Percentiles rank a stretch among this genome's conserved stretches.
Evolutionary conservation across 1,139 yeast genomes (phyloP).

Genomic region (Taphrina pruni): DNA sequence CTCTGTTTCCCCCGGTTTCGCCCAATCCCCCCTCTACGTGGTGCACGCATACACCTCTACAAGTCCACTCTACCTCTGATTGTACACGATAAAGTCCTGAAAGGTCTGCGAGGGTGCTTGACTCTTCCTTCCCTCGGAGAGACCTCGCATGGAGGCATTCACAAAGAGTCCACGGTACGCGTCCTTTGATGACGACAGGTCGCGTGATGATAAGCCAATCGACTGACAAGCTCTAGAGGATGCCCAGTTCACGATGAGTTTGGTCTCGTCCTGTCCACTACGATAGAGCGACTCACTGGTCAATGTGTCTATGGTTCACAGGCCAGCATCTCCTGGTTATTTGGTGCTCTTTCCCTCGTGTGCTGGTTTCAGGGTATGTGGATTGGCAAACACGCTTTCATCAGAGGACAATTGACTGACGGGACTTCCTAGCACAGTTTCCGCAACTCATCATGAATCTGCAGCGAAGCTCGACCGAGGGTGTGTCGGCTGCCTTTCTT

Average conservation of each 20-base stretch:
- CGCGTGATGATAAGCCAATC: neutral
- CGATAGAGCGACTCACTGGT: conserved; percentile 40
- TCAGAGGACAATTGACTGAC: conserved; percentile 68
- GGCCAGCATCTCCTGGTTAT: conserved; percentile 34
- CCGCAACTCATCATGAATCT: conserved; percentile 60
- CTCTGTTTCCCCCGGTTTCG: neutral
- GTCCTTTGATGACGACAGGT: conserved; percentile 5
- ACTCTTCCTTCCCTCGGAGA: neutral
- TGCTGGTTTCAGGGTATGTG: conserved; percentile 30
- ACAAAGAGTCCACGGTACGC: conserved; percentile 23
- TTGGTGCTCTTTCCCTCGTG: conserved; percentile 33
- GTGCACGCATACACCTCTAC: neutral
- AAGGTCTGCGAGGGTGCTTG: no score
- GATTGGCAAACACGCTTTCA: conserved; percentile 55
- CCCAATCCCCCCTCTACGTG: neutral
- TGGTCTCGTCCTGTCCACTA: conserved; percentile 21
- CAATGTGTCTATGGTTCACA: conserved; percentile 36
- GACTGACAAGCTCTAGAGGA: conserved; percentile 8
- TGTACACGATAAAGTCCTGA: no score
- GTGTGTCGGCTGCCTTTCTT: conserved; percentile 78
- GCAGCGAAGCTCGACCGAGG: conserved; percentile 78
- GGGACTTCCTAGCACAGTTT: conserved; percentile 88
- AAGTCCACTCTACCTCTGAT: neutral
- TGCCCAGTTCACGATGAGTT: conserved; percentile 28
- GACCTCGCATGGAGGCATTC: conserved; percentile 12